Conservation (phyloP, 129 eudicot species). For the Centrapalus pauciflorus region DNA sequence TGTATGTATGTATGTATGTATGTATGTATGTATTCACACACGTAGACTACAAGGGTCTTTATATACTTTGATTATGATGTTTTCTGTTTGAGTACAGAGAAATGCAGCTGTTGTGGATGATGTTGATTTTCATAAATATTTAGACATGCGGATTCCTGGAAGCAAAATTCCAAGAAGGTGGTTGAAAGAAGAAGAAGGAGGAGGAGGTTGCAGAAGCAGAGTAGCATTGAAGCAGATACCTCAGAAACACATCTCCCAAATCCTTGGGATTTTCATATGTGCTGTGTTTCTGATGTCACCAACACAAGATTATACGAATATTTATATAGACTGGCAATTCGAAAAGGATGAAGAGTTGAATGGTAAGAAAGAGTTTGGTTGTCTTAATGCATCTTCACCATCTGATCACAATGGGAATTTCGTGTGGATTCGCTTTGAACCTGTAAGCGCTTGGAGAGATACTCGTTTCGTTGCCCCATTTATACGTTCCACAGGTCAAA, state of each 20-base stretch:
- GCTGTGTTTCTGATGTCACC: neutral
- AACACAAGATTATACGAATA: neutral
- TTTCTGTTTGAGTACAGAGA: neutral
- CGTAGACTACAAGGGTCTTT: no score
- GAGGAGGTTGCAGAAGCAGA: neutral
- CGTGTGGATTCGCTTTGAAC: constrained; percentile 3
- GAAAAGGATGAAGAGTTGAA: neutral
- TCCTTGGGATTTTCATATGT: neutral
- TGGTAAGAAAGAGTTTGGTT: neutral
- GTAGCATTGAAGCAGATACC: neutral
- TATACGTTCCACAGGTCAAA: no score
- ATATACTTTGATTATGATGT: no score
- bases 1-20: no score
- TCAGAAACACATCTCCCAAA: neutral
- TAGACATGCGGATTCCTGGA: neutral
- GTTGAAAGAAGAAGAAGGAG: constrained; percentile 3
- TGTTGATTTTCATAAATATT: no score
- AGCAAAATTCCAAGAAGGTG: constrained; percentile 2
- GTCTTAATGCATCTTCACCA: neutral
- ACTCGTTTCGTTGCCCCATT: no score
- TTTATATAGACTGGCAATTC: neutral
- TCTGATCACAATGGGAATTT: neutral
- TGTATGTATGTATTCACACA: no score
- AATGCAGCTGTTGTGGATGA: neutral
- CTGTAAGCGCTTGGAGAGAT: no score